These are phyloP conservation scores for Taxillus chinensis DNA, from an alignment of 164 flowering plant genomes.

Conservation along the genomic window DNA sequence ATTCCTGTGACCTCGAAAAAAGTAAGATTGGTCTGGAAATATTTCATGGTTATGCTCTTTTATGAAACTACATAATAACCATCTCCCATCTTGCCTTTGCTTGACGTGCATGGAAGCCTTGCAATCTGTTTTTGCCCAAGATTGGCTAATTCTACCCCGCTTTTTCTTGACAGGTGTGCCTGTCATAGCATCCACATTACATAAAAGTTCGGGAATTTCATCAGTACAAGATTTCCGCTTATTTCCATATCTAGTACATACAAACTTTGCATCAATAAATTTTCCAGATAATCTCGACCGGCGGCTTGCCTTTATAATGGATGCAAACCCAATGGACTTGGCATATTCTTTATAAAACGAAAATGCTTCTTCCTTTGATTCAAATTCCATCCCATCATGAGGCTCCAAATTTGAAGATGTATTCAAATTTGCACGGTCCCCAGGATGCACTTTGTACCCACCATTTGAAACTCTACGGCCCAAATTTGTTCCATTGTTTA, in stretches of 20 bases:
- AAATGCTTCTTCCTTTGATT: not conserved
- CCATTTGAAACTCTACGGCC: not conserved
- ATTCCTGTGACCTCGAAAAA: not conserved
- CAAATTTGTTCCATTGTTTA: not conserved
- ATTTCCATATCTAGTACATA: not conserved
- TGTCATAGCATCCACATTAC: not conserved
- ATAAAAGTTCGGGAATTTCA: not conserved
- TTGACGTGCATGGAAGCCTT: not conserved
- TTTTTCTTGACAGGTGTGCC: not conserved
- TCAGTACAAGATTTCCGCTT: not conserved
- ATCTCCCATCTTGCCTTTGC: not conserved
- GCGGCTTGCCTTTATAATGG: not conserved
- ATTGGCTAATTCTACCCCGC: not conserved
- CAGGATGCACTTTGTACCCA: not conserved
- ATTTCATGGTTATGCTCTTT: not conserved
- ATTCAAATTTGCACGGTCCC: not conserved
- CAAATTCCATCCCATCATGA: slow-evolving; percentile 1
- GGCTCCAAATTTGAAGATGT: not conserved
- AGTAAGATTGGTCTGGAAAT: not conserved
- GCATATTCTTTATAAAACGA: not conserved
- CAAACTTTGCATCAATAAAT: not conserved
- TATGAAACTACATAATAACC: not conserved
- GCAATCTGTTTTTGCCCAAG: not conserved
- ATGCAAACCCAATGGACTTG: not conserved
- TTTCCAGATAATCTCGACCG: not conserved